Conservation (phyloP, 2,329 filamentous ascomycete genomes). For the Penicillium sp. region DNA sequence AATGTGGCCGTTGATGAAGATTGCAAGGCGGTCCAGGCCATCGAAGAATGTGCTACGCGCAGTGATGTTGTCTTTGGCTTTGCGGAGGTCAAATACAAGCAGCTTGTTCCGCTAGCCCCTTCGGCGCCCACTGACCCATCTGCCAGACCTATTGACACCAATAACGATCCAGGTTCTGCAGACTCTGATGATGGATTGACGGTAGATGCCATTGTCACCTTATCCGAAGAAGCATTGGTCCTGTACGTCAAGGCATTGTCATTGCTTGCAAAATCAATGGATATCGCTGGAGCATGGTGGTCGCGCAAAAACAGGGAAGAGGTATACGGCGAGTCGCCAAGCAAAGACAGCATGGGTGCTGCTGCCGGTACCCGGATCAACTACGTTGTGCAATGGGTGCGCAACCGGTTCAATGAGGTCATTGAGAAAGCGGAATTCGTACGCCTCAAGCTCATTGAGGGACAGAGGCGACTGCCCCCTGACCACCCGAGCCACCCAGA, state of each 20-base stretch:
- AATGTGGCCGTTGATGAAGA: conserved; percentile 74
- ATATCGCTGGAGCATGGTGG: conserved; percentile 94
- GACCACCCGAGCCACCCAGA: conserved; percentile 85
- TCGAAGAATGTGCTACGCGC: conserved; percentile 88
- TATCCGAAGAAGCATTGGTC: conserved; percentile 93
- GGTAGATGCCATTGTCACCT: conserved; percentile 76
- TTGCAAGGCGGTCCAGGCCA: conserved; percentile 71
- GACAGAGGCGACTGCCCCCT: conserved; percentile 77
- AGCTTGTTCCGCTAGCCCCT: conserved; percentile 85
- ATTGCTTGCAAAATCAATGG: conserved; percentile 90
- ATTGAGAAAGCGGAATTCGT: conserved; percentile 95
- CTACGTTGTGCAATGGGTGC: conserved; percentile 92
- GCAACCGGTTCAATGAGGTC: conserved; percentile 92
- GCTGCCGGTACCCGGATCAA: conserved; percentile 74
- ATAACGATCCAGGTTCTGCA: conserved; percentile 44
- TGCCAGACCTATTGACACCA: conserved; percentile 28
- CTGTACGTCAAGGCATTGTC: conserved; percentile 94
- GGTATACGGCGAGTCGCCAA: conserved; percentile 46
- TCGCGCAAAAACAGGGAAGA: conserved; percentile 72
- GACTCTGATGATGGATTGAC: conserved; percentile 74
- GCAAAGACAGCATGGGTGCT: conserved; percentile 50
- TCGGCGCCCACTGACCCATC: conserved; percentile 52
- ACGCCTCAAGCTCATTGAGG: conserved; percentile 82
- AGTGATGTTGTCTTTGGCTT: conserved; percentile 98
- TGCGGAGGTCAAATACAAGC: conserved; percentile 97